Evolutionary conservation across 192 early-diverging fungal species (phyloP).

Genomic region (Backusella luteola): DNA sequence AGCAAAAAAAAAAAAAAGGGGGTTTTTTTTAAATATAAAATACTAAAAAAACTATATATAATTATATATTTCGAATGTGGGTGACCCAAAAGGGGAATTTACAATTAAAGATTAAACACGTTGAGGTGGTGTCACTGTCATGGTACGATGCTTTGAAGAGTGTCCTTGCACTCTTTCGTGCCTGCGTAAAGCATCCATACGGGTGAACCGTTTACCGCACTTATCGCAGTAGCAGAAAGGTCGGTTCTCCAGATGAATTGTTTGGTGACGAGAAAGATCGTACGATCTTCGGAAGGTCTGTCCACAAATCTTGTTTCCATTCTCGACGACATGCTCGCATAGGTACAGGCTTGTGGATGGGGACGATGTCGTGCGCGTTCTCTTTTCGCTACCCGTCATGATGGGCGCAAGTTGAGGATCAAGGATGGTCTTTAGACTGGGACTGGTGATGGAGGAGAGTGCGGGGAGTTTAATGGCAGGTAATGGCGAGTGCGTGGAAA

Average conservation of each 20-base stretch:
- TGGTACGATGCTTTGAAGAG: conserved; percentile 17
- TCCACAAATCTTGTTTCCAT: conserved; percentile 20
- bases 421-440: not conserved
- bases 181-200: conserved; percentile 39
- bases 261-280: conserved; percentile 35
- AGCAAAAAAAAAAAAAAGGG: not conserved
- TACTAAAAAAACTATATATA: not conserved
- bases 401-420: conserved; percentile 15
- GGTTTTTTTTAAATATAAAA: not conserved
- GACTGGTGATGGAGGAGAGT: not conserved
- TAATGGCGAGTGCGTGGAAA: not conserved
- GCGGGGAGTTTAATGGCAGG: conserved; percentile 9
- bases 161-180: conserved; percentile 39
- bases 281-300: conserved; percentile 38
- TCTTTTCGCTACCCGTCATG: not conserved
- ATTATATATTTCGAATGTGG: not conserved
- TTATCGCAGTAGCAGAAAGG: conserved; percentile 35
- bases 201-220: conserved; percentile 39
- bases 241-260: conserved; percentile 35
- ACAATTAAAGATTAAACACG: not conserved
- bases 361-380: not conserved
- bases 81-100: not conserved
- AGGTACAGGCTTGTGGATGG: not conserved
- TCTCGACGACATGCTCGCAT: conserved; percentile 26
- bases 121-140: not conserved